These are phyloP conservation scores for Schizonepeta tenuifolia DNA, from an alignment of 257 asterid genomes.

Conservation along the genomic window DNA sequence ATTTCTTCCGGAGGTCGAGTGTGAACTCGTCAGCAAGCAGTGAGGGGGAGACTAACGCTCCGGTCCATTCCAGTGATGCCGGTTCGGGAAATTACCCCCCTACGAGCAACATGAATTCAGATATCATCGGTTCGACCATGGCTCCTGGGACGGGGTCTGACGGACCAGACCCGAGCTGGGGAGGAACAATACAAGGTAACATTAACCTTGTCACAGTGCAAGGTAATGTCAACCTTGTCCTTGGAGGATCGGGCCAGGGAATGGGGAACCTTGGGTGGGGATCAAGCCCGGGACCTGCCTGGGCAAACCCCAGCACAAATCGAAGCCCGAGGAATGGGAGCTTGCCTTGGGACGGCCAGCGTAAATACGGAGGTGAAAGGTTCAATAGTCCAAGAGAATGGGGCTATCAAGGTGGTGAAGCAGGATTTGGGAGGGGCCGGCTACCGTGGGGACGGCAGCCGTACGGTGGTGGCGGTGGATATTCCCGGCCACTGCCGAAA, in stretches of 20 bases:
- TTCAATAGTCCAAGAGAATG: slow-evolving; percentile 70
- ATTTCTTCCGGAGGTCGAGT: slow-evolving; percentile 55
- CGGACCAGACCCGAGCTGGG: slow-evolving; percentile 55
- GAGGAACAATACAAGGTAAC: slow-evolving; percentile 59
- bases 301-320: slow-evolving; percentile 59
- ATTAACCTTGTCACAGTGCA: slow-evolving; percentile 66
- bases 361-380: slow-evolving; percentile 71
- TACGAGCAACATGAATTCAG: slow-evolving; percentile 42
- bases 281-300: slow-evolving; percentile 46
- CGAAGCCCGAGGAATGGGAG: slow-evolving; percentile 53
- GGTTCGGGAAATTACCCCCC: slow-evolving; percentile 45
- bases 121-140: slow-evolving; percentile 40
- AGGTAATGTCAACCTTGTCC: slow-evolving; percentile 69
- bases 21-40: slow-evolving; percentile 80
- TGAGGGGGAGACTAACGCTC: slow-evolving; percentile 72
- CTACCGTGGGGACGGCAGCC: slow-evolving; percentile 71
- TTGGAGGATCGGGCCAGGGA: slow-evolving; percentile 73
- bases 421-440: slow-evolving; percentile 67
- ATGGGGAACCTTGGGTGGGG: slow-evolving; percentile 59
- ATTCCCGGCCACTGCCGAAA: slow-evolving; percentile 65
- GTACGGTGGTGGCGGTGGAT: slow-evolving; percentile 52
- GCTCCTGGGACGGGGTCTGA: slow-evolving; percentile 49
- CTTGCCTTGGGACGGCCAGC: slow-evolving; percentile 69
- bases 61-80: slow-evolving; percentile 43
- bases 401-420: slow-evolving; percentile 56